These are phyloP conservation scores for Helminthosporium solani DNA, from an alignment of 2,329 filamentous ascomycete species.

Conservation along the genomic window DNA sequence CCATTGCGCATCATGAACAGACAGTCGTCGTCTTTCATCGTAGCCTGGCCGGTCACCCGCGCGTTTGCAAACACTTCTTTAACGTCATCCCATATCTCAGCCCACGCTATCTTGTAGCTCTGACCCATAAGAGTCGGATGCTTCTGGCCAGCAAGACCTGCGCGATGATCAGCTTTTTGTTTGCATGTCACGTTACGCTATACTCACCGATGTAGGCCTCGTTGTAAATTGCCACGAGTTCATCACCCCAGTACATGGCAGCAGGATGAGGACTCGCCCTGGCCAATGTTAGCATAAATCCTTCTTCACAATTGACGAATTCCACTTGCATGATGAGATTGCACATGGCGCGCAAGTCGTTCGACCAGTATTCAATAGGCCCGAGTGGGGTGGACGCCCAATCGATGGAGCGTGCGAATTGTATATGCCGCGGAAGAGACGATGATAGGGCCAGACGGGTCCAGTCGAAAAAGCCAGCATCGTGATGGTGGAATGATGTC, in stretches of 20 bases:
- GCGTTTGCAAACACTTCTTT: conserved; percentile 68
- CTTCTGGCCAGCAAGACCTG: conserved; percentile 69
- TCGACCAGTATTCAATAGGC: conserved; percentile 71
- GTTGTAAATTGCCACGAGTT: conserved; percentile 70
- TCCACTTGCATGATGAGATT: conserved; percentile 69
- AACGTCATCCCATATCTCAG: conserved; percentile 73
- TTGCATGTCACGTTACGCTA: neutral
- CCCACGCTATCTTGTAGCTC: conserved; percentile 67
- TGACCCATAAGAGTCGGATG: conserved; percentile 75
- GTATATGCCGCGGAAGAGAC: conserved; percentile 68
- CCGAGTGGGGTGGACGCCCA: conserved; percentile 74
- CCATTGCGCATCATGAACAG: conserved; percentile 70
- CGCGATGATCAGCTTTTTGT: neutral
- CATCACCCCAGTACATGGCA: conserved; percentile 76
- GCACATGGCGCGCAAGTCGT: conserved; percentile 73
- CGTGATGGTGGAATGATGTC: conserved; percentile 23
- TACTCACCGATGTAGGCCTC: conserved; percentile 59
- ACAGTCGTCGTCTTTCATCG: conserved; percentile 80
- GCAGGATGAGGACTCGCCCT: conserved; percentile 54
- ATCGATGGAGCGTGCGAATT: conserved; percentile 69
- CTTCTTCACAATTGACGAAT: neutral
- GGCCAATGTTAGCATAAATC: conserved; percentile 3
- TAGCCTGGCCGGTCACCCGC: conserved; percentile 69
- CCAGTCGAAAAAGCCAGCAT: conserved; percentile 73
- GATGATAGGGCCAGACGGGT: conserved; percentile 67